Base-by-base conservation (phyloP, 768 basidiomycete species). In the Leccinum longicurvipes region DNA sequence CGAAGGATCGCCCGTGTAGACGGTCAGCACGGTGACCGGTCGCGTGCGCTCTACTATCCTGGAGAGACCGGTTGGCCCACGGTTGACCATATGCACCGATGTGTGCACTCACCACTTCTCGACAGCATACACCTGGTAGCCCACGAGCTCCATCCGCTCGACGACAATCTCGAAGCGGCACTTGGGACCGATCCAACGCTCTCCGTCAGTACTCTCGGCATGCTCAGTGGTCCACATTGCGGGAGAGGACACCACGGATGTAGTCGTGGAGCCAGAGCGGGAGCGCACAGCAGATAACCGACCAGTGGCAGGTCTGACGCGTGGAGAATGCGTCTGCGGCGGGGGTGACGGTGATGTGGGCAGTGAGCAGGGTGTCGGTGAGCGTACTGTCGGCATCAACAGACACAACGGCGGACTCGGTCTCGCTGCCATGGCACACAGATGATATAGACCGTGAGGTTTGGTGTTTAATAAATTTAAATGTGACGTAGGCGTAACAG, bases 41-140 rank as follows among this genome's bases (percentile, higher is more conserved):
- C 82, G 77, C 60, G 78, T 78, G 55, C 87, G 79, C 51, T 87
- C 83, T 7, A 87, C 83, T 55, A 92, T 78, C 87, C 85, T 87
- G 58, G 11, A 14, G 31, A 28, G 36, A 19, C 10, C 1, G 10
- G n/a, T 41, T n/a, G 34, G 34, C 17, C 34, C 34, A 53, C 39
- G 49, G 28, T 27, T 8, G 47, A 28, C n/a, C 3, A 17, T n/a
- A 47, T 3, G 19, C 29, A 52, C 12, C n/a, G n/a, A 24, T n/a
- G 50, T 19, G 15, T 11, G 53, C n/a, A 72, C 55, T 64, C 59
- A 84, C 89, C 91, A 93, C 69, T 88, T 88, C 76, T 93, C 87
- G 9, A 93, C 91, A 0, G 89, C 91, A 67, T 92, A 93, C 54
- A 93, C 77, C 72, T 92, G 91, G 72, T 85, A 91, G 1, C 86